Evolutionary conservation across 2,329 filamentous ascomycete species (phyloP).

Genomic region (Aspergillus pseudonomiae): DNA sequence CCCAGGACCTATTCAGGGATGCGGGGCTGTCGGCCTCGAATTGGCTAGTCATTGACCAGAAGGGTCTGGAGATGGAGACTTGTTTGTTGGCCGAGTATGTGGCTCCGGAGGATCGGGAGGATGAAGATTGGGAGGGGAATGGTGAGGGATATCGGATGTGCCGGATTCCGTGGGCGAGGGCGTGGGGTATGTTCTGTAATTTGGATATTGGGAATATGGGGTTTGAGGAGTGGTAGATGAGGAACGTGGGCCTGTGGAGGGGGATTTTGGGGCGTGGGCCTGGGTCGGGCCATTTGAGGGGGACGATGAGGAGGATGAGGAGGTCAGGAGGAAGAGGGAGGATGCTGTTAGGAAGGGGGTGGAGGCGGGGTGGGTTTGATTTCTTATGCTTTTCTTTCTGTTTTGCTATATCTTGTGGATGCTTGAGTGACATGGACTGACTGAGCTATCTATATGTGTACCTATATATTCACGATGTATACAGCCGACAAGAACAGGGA

Average conservation of each 20-base stretch:
- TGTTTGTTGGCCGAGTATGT: not conserved
- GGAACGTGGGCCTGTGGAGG: not conserved
- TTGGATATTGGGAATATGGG: conserved; percentile 9
- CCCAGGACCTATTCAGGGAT: not conserved
- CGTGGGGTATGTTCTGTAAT: conserved; percentile 4
- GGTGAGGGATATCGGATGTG: not conserved
- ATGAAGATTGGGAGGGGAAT: not conserved
- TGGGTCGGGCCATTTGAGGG: not conserved
- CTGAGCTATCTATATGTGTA: too few relatives aligned
- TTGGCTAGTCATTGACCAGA: not conserved
- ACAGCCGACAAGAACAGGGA: too few relatives aligned
- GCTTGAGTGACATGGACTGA: too few relatives aligned
- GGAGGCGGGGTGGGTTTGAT: not conserved
- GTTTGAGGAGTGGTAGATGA: conserved; percentile 7
- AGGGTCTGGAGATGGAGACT: not conserved
- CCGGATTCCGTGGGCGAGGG: not conserved
- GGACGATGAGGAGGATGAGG: not conserved
- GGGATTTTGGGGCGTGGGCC: not conserved
- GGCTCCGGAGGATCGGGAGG: not conserved
- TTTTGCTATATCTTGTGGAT: too few relatives aligned
- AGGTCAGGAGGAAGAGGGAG: not conserved
- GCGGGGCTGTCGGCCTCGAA: not conserved
- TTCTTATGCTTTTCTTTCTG: not conserved
- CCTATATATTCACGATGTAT: too few relatives aligned
- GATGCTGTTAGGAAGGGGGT: not conserved